A percentile compares a stretch with the other conserved stretches of the same genome.
Conservation (phyloP, 2,329 filamentous ascomycete genomes). For the Lasiodiplodia citricola region DNA sequence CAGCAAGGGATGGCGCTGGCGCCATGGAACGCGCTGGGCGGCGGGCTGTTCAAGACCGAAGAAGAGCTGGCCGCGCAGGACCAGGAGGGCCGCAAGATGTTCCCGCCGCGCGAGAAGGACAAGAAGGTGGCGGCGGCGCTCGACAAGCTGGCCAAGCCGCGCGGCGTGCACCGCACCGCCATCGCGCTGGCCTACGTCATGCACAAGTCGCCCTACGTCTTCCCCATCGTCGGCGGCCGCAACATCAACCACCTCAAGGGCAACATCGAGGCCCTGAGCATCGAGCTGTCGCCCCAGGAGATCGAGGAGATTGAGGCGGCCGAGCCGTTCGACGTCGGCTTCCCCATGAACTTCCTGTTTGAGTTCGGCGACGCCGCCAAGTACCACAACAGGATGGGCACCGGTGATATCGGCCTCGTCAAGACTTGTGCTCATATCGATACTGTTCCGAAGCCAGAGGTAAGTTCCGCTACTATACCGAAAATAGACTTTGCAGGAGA, state of each 20-base stretch:
- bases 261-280: conserved; percentile 70
- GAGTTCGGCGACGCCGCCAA: conserved; percentile 28
- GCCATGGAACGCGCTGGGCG: conserved; percentile 61
- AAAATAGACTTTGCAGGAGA: not conserved
- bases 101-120: conserved; percentile 53
- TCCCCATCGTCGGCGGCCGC: conserved; percentile 73
- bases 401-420: conserved; percentile 36
- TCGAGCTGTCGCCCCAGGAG: conserved; percentile 66
- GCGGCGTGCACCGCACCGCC: conserved; percentile 56
- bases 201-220: conserved; percentile 73
- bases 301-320: conserved; percentile 70
- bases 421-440: conserved; percentile 37
- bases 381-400: conserved; percentile 38
- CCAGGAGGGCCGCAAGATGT: conserved; percentile 50
- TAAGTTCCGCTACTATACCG: not conserved
- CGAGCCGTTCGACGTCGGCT: conserved; percentile 67
- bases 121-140: conserved; percentile 62
- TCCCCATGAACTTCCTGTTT: conserved; percentile 66
- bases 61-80: conserved; percentile 42
- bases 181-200: conserved; percentile 76
- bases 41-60: conserved; percentile 50
- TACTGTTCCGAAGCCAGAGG: conserved; percentile 28
- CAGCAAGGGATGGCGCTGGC: conserved; percentile 50
- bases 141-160: conserved; percentile 62
- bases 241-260: conserved; percentile 71